Base-by-base conservation (phyloP, 495 filamentous ascomycete genomes). In the Podospora bellae-mahoneyi region DNA sequence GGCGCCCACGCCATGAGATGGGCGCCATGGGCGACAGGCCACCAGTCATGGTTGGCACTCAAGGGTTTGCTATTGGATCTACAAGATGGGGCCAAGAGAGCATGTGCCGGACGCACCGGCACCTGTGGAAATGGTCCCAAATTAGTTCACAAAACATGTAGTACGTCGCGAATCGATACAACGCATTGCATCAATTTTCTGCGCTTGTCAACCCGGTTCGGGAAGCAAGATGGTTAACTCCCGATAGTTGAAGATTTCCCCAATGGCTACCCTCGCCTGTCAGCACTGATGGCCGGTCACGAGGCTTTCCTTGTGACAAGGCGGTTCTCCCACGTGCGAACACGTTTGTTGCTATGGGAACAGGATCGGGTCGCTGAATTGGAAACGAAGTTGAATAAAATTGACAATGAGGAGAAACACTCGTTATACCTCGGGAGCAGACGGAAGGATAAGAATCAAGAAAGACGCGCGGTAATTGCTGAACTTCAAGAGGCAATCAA, bases 181-280 rank as follows among this genome's bases (percentile, higher is more conserved):
- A n/a, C n/a, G n/a, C n/a, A n/a, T n/a, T n/a, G n/a, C n/a, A n/a
- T n/a, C n/a, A n/a, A n/a, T n/a, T n/a, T n/a, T n/a, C n/a, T n/a
- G n/a, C n/a, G n/a, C n/a, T n/a, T n/a, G n/a, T n/a, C n/a, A n/a
- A n/a, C n/a, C n/a, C n/a, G n/a, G n/a, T n/a, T n/a, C n/a, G n/a
- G n/a, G n/a, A n/a, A n/a, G n/a, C n/a, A n/a, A n/a, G n/a, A n/a
- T n/a, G n/a, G n/a, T n/a, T n/a, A n/a, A n/a, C n/a, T n/a, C n/a
- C n/a, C n/a, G n/a, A n/a, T n/a, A n/a, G n/a, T 79, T 34, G 77
- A 79, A 39, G 75, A 77, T 30, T 78, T 70, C 69, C 63, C 55
- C 20, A 18, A 67, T 2, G 78, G 78, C 2, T 81, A 79, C 69
- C 79, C 78, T 56, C 75, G 69, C 6, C 75, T 75, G 64, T 60